Percentiles rank a stretch among this genome's conserved stretches.
These are phyloP conservation scores for Chloranthus sessilifolius DNA, from an alignment of 164 flowering plant species.

Conservation along the genomic window DNA sequence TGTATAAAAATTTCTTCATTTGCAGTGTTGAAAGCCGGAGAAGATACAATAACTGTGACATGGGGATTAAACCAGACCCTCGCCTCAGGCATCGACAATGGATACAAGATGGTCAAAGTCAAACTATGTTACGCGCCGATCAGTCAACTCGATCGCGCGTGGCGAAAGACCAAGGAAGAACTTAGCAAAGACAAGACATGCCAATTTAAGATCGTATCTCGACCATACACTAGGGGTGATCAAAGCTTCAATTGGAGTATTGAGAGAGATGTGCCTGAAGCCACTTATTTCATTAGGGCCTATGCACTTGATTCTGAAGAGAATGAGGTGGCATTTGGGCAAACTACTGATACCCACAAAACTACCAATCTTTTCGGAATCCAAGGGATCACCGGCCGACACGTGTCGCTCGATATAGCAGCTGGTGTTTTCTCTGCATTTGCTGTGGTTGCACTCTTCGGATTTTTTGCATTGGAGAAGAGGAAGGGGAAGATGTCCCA, in stretches of 20 bases:
- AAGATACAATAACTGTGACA: constrained; percentile 41
- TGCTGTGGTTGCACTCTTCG: constrained; percentile 56
- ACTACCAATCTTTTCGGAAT: constrained; percentile 45
- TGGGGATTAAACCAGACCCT: constrained; percentile 39
- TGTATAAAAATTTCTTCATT: neutral
- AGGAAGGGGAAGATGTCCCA: constrained; percentile 42
- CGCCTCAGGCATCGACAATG: constrained; percentile 31
- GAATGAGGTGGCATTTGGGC: constrained; percentile 57
- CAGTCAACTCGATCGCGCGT: constrained; percentile 58
- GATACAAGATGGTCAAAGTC: constrained; percentile 46
- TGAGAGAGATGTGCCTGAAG: constrained; percentile 30
- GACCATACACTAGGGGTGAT: neutral
- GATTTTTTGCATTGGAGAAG: constrained; percentile 69
- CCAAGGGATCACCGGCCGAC: constrained; percentile 65
- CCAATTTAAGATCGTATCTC: constrained; percentile 30
- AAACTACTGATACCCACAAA: constrained; percentile 48
- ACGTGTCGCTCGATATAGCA: constrained; percentile 56
- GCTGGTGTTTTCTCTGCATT: constrained; percentile 70
- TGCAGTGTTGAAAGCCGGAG: constrained; percentile 55
- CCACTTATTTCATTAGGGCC: constrained; percentile 27
- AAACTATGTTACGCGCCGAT: constrained; percentile 67
- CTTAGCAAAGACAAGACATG: constrained; percentile 64
- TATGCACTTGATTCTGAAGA: constrained; percentile 20
- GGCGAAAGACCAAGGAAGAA: constrained; percentile 54
- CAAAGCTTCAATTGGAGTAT: constrained; percentile 25